phyloP scores from a whole-genome alignment of 2,329 filamentous ascomycete genomes.

The Emmonsia crescens region DNA sequence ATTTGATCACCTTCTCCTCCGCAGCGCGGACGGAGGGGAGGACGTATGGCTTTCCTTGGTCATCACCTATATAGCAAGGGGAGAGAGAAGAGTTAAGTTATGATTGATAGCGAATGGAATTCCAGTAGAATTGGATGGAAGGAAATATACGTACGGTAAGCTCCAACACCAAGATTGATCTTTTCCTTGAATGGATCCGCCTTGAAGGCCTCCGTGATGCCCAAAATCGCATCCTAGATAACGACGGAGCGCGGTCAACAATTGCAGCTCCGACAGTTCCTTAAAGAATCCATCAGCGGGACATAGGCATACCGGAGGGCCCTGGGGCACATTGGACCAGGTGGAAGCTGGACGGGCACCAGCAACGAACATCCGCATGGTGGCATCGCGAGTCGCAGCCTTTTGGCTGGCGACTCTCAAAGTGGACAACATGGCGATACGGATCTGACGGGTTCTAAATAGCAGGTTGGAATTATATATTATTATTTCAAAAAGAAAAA shows the following conservation, averaged over 20 bases:
- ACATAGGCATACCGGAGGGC: constrained; percentile 64
- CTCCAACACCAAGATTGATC: constrained; percentile 97
- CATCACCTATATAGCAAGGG: constrained; percentile 46
- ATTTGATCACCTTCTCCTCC: constrained; percentile 72
- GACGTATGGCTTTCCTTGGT: constrained; percentile 95
- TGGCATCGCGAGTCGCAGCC: constrained; percentile 30
- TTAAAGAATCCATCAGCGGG: background rate
- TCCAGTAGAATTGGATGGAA: background rate
- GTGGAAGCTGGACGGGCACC: constrained; percentile 59
- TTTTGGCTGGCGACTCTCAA: constrained; percentile 34
- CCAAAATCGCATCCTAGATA: constrained; percentile 36
- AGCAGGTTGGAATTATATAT: background rate
- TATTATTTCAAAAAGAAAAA: no score
- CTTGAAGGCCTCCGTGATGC: constrained; percentile 95
- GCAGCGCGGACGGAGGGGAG: constrained; percentile 85
- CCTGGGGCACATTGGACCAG: constrained; percentile 86
- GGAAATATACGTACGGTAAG: constrained; percentile 63
- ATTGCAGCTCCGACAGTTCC: constrained; percentile 5
- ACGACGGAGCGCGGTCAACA: constrained; percentile 17
- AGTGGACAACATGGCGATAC: constrained; percentile 36
- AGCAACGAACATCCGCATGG: constrained; percentile 28
- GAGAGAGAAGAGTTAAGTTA: background rate
- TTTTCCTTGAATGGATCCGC: constrained; percentile 86
- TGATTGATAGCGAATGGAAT: constrained; percentile 1
- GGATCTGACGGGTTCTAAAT: background rate